These are phyloP conservation scores for Trypanosoma theileri DNA, from an alignment of 208 protist species.

Conservation along the genomic window DNA sequence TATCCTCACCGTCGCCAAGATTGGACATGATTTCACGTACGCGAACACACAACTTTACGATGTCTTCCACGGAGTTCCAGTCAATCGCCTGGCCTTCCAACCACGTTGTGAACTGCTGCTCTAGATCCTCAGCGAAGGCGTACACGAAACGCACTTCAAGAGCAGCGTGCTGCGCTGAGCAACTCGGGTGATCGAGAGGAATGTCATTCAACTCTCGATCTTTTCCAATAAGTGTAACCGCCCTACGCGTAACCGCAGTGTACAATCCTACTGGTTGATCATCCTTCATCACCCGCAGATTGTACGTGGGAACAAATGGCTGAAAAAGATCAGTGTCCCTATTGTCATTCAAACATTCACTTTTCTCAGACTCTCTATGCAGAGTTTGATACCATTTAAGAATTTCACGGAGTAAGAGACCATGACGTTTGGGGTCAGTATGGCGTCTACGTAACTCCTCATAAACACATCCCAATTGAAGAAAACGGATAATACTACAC, in stretches of 20 bases:
- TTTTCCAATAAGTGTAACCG: slow-evolving; percentile 69
- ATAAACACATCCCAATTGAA: slow-evolving; percentile 46
- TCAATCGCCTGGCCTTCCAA: slow-evolving; percentile 6
- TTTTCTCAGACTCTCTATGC: not conserved
- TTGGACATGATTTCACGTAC: slow-evolving; percentile 36
- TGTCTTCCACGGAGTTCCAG: slow-evolving; percentile 20
- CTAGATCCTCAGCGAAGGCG: slow-evolving; percentile 18
- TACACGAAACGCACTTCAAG: slow-evolving; percentile 63
- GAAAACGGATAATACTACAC: slow-evolving; percentile 38
- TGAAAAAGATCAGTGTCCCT: slow-evolving; percentile 10
- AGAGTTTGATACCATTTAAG: slow-evolving; percentile 35
- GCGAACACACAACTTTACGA: slow-evolving; percentile 25
- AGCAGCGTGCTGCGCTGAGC: slow-evolving; percentile 79
- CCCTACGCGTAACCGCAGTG: slow-evolving; percentile 36
- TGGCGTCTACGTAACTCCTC: slow-evolving; percentile 33
- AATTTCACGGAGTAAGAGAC: slow-evolving; percentile 29
- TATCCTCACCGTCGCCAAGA: slow-evolving; percentile 29
- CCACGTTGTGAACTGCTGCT: slow-evolving; percentile 13
- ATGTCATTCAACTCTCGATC: slow-evolving; percentile 64
- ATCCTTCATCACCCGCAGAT: slow-evolving; percentile 61
- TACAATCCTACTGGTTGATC: slow-evolving; percentile 35
- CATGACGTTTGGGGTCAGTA: slow-evolving; percentile 6
- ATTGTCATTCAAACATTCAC: not conserved
- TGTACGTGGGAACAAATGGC: slow-evolving; percentile 58
- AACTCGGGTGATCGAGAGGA: slow-evolving; percentile 70